Conservation (phyloP, 768 basidiomycete genomes). For the Panaeolus papilionaceus region DNA sequence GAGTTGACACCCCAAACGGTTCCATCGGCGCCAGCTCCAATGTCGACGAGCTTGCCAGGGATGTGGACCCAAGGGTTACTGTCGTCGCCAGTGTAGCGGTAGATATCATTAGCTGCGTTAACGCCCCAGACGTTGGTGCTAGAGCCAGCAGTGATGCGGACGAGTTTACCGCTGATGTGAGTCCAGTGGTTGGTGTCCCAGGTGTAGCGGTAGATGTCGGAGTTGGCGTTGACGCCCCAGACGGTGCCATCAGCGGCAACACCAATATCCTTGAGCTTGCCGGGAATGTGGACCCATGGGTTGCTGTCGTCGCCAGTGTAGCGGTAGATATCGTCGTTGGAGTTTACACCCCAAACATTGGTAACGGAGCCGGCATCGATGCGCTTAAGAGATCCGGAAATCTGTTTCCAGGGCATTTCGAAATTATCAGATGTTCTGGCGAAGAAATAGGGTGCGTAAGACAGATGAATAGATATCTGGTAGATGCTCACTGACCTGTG, state of each 20-base stretch:
- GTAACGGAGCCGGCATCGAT: conserved; percentile 20
- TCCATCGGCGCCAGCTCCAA: conserved; percentile 18
- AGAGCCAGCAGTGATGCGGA: conserved; percentile 19
- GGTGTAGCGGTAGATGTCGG: conserved; percentile 20
- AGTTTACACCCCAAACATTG: conserved; percentile 22
- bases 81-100: conserved; percentile 18
- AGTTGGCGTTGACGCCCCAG: conserved; percentile 21
- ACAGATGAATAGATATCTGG: too few relatives aligned
- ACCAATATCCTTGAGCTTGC: conserved; percentile 18
- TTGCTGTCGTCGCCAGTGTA: conserved; percentile 23
- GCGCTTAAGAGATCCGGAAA: conserved; percentile 14
- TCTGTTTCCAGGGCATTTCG: conserved; percentile 20
- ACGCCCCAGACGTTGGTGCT: conserved; percentile 21
- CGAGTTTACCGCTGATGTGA: conserved; percentile 14
- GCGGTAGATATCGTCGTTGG: conserved; percentile 15
- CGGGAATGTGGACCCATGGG: conserved; percentile 17
- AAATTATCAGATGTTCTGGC: background rate
- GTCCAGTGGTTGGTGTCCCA: conserved; percentile 20
- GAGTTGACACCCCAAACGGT: conserved; percentile 20
- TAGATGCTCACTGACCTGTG: too few relatives aligned
- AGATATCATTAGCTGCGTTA: conserved; percentile 13
- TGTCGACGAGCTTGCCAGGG: conserved; percentile 17
- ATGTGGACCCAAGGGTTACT: conserved; percentile 19
- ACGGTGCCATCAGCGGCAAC: conserved; percentile 22
- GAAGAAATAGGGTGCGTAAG: too few relatives aligned